phyloP scores from a whole-genome alignment of 148 eudicot genomes.

The Selenicereus undatus region DNA sequence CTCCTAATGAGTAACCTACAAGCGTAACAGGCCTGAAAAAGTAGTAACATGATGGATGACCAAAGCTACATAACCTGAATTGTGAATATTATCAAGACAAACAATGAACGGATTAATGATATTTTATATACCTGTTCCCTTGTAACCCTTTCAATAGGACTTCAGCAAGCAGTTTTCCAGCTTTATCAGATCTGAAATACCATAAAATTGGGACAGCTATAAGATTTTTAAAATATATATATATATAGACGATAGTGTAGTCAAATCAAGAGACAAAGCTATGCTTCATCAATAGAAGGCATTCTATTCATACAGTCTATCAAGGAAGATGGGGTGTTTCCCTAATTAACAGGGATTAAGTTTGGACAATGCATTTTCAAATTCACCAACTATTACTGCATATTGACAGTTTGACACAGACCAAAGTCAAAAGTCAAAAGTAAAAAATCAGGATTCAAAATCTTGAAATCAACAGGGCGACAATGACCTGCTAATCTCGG shows the following conservation, averaged over 20 bases:
- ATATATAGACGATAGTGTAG: not conserved
- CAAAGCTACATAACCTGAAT: conserved; percentile 3
- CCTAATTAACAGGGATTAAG: no score
- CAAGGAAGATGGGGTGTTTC: not conserved
- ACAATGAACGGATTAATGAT: not conserved
- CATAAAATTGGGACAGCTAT: not conserved
- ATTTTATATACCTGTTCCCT: conserved; percentile 67
- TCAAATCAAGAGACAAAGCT: not conserved
- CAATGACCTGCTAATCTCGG: not conserved
- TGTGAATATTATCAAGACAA: conserved; percentile 7
- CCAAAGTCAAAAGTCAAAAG: not conserved
- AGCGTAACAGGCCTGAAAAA: conserved; percentile 95
- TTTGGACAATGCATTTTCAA: no score
- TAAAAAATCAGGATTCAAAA: not conserved
- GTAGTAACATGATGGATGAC: conserved; percentile 3
- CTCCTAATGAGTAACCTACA: conserved; percentile 95
- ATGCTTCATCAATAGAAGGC: not conserved
- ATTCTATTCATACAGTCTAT: not conserved
- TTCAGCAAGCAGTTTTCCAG: conserved; percentile 94
- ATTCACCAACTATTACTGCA: no score
- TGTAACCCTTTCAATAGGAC: conserved; percentile 81
- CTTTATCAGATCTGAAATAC: conserved; percentile 80
- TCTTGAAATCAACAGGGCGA: not conserved
- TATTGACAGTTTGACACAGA: no score
- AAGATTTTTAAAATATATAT: not conserved